phyloP scores from a whole-genome alignment of 2,329 filamentous ascomycete genomes.

The Clonostachys byssicola region DNA sequence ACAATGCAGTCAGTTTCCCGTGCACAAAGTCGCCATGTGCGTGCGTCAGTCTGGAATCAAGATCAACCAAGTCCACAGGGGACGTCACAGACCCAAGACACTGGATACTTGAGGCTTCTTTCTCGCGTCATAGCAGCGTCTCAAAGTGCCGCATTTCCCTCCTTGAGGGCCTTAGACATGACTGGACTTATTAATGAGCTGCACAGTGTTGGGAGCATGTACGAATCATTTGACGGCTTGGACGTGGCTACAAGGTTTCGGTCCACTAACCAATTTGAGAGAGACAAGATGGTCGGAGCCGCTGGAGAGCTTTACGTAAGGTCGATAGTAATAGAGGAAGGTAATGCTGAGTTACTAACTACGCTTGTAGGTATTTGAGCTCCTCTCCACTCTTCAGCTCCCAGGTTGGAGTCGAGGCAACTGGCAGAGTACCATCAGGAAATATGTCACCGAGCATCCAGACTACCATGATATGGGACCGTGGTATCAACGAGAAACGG shows the following conservation, averaged over 20 bases:
- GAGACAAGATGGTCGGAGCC: slow-evolving; percentile 13
- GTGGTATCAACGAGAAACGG: slow-evolving; percentile 36
- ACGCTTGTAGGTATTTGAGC: neutral
- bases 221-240: slow-evolving; percentile 5
- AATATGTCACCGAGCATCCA: slow-evolving; percentile 27
- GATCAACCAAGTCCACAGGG: neutral
- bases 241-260: slow-evolving; percentile 6
- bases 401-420: slow-evolving; percentile 29
- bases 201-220: too few relatives aligned
- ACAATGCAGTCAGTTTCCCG: neutral
- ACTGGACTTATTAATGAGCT: neutral
- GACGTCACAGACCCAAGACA: neutral
- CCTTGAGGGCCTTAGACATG: neutral
- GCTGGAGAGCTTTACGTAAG: slow-evolving; percentile 16
- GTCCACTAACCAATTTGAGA: slow-evolving; percentile 10
- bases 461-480: slow-evolving; percentile 30
- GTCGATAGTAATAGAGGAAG: neutral
- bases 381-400: slow-evolving; percentile 7
- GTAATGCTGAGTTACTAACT: neutral
- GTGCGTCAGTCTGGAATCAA: neutral
- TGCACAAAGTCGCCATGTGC: too few relatives aligned
- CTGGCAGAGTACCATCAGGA: slow-evolving; percentile 44
- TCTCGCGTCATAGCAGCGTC: neutral
- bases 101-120: too few relatives aligned
- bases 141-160: neutral